These are phyloP conservation scores for Alternaria burnsii DNA, from an alignment of 2,329 filamentous ascomycete genomes.

Conservation along the genomic window DNA sequence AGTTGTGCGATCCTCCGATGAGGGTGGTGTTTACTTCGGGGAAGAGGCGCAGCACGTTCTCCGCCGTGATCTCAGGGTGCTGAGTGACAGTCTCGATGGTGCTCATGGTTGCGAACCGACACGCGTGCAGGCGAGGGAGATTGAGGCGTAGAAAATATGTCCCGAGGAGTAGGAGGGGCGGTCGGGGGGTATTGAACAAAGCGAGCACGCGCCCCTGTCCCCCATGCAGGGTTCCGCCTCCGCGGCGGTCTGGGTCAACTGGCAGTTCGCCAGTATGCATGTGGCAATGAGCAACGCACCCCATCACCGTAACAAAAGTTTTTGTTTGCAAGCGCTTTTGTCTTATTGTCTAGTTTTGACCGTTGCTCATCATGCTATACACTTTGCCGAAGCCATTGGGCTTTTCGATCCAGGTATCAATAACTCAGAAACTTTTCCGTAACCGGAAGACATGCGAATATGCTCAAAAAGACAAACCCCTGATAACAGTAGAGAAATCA, in stretches of 20 bases:
- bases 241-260: background rate
- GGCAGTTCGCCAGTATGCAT: background rate
- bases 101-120: conserved; percentile 40
- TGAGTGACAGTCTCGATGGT: conserved; percentile 43
- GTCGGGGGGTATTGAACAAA: conserved; percentile 12
- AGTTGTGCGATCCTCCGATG: conserved; percentile 68
- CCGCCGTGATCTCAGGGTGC: conserved; percentile 76
- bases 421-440: conserved; percentile 47
- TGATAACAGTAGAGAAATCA: conserved; percentile 25
- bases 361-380: conserved; percentile 10
- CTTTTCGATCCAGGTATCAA: conserved; percentile 41
- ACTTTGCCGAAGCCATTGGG: conserved; percentile 7
- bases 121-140: background rate
- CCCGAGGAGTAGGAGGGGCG: conserved; percentile 4
- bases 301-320: background rate
- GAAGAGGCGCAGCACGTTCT: conserved; percentile 87
- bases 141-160: conserved; percentile 11
- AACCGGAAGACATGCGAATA: conserved; percentile 39
- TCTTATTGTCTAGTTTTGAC: conserved; percentile 9
- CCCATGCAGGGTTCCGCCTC: conserved; percentile 16
- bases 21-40: conserved; percentile 77
- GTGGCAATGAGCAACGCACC: background rate
- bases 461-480: conserved; percentile 26
- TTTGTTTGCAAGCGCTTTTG: background rate
- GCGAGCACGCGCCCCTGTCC: conserved; percentile 4